Evolutionary conservation across 2,329 filamentous ascomycete species (phyloP).

Genomic region (Sclerotinia subarctica): DNA sequence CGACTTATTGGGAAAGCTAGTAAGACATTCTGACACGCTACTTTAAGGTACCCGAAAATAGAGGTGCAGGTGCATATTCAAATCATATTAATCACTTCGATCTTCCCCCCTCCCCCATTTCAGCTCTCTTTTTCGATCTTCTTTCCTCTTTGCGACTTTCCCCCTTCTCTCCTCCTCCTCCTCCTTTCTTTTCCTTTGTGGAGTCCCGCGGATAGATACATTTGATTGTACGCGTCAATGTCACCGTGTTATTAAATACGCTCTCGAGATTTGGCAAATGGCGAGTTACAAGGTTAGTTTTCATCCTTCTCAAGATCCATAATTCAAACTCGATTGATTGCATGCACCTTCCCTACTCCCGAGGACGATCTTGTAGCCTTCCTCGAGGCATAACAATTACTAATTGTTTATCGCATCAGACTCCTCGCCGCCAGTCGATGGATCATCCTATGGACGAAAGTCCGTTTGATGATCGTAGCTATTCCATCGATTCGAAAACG

Average conservation of each 20-base stretch:
- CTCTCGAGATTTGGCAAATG: conserved; percentile 18
- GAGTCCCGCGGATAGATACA: neutral
- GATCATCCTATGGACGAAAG: conserved; percentile 21
- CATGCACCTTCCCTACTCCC: conserved; percentile 8
- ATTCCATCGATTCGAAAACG: conserved; percentile 21
- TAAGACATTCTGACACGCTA: conserved; percentile 17
- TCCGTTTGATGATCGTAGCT: conserved; percentile 10
- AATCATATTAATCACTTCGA: conserved; percentile 6
- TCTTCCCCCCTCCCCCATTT: neutral
- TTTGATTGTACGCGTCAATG: conserved; percentile 18
- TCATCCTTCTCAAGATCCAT: neutral
- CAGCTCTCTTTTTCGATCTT: conserved; percentile 11
- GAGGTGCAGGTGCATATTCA: conserved; percentile 16
- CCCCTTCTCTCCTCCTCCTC: neutral
- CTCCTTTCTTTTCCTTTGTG: neutral
- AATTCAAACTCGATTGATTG: conserved; percentile 6
- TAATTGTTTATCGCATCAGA: conserved; percentile 8
- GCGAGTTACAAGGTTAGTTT: conserved; percentile 21
- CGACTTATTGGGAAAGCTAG: neutral
- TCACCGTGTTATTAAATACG: conserved; percentile 8
- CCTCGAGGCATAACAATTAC: neutral
- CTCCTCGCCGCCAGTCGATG: conserved; percentile 24
- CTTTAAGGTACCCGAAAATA: conserved; percentile 1
- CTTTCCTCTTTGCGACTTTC: conserved; percentile 10
- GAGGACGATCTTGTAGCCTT: neutral